phyloP scores from a whole-genome alignment of 345 rosid genomes.

The Citrus hindsii region DNA sequence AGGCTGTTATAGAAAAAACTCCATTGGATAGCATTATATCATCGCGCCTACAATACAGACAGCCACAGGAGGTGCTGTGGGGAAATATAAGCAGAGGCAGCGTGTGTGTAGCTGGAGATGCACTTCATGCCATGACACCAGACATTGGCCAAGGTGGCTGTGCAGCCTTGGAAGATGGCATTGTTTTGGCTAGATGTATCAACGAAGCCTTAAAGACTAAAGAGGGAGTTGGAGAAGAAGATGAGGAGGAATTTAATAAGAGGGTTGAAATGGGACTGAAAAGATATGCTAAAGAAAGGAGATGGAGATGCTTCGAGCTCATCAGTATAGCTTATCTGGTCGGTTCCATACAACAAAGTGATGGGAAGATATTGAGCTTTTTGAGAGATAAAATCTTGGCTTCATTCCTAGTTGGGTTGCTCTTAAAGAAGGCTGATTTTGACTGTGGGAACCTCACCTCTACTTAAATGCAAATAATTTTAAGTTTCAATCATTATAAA shows the following conservation, averaged over 20 bases:
- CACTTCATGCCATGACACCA: constrained; percentile 77
- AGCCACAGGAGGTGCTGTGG: constrained; percentile 60
- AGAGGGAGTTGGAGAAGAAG: constrained; percentile 5
- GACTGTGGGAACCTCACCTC: constrained; percentile 42
- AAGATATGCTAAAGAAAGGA: constrained; percentile 47
- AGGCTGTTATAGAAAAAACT: constrained; percentile 33
- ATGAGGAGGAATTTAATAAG: constrained; percentile 26
- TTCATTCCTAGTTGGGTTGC: constrained; percentile 23
- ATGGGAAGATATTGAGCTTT: constrained; percentile 28
- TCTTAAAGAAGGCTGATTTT: constrained; percentile 38
- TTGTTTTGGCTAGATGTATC: constrained; percentile 34
- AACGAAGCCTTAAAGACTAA: constrained; percentile 12
- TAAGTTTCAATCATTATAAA: not conserved
- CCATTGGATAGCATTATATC: constrained; percentile 25
- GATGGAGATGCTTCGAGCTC: constrained; percentile 67
- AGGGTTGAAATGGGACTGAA: constrained; percentile 42
- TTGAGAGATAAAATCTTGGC: constrained; percentile 43
- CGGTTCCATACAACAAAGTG: constrained; percentile 48
- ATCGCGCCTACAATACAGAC: constrained; percentile 35
- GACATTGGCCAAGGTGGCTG: constrained; percentile 66
- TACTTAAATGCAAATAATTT: not conserved
- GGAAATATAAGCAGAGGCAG: constrained; percentile 56
- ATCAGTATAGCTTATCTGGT: constrained; percentile 40
- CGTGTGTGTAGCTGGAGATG: constrained; percentile 68
- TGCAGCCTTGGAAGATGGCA: constrained; percentile 30